These are phyloP conservation scores for Ustilago curta DNA, from an alignment of 1,284 basidiomycete species.

Conservation along the genomic window DNA sequence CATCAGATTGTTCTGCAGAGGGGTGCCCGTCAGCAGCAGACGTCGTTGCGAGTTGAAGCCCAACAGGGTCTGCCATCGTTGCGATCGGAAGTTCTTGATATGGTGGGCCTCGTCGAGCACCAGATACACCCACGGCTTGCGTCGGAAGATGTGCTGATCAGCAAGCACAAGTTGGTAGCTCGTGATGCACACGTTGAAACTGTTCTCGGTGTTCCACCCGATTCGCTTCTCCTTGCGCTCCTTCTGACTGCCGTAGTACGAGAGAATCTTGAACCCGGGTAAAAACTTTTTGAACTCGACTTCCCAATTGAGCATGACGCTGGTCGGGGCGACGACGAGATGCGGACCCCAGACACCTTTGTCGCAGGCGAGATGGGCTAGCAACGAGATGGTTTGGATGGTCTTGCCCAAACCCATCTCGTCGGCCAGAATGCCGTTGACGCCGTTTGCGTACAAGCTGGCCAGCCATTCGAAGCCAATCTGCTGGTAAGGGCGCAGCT, in stretches of 20 bases:
- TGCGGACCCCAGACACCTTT: slow-evolving; percentile 97
- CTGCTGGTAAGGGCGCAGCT: slow-evolving; percentile 92
- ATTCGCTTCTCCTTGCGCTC: slow-evolving; percentile 91
- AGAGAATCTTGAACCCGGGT: slow-evolving; percentile 89
- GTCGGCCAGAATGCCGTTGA: slow-evolving; percentile 89
- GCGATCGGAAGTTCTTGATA: slow-evolving; percentile 97
- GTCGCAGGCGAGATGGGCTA: slow-evolving; percentile 93
- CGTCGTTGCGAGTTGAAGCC: slow-evolving; percentile 91
- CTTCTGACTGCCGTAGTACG: slow-evolving; percentile 91
- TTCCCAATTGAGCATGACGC: slow-evolving; percentile 96
- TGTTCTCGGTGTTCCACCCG: slow-evolving; percentile 92
- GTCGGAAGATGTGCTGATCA: slow-evolving; percentile 92
- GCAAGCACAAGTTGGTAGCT: slow-evolving; percentile 90
- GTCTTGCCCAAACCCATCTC: slow-evolving; percentile 81
- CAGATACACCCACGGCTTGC: slow-evolving; percentile 96
- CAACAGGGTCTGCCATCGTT: slow-evolving; percentile 94
- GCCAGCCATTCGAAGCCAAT: slow-evolving; percentile 95
- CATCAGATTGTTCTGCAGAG: slow-evolving; percentile 93
- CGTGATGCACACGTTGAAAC: slow-evolving; percentile 96
- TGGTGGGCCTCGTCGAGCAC: slow-evolving; percentile 97
- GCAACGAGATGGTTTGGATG: slow-evolving; percentile 91
- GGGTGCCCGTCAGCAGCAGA: slow-evolving; percentile 89
- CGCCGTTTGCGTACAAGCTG: slow-evolving; percentile 83
- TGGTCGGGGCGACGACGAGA: slow-evolving; percentile 93
- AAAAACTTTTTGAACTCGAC: slow-evolving; percentile 99